Evolutionary conservation across 208 protist genomes (phyloP), one percentile per base, ranked within the genome.

Genomic region (Crithidia bombi): DNA sequence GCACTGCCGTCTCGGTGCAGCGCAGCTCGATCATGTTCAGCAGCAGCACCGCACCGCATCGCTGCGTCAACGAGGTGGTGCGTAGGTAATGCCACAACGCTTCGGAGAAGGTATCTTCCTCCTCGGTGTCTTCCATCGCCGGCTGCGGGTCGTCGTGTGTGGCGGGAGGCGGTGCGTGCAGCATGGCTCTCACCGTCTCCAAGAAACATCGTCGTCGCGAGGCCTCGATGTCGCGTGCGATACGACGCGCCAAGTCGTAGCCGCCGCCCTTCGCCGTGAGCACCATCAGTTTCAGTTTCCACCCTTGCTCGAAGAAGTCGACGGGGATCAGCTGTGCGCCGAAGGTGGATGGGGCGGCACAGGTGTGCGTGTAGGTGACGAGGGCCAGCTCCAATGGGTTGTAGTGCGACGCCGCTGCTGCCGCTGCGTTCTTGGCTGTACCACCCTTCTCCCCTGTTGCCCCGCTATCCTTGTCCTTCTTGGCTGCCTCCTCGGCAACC

Each of bases 1-100:
- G 52, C 67, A 86, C 39, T 21, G 73, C 38, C 30, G 56, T 50
- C 39, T 78, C 73, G 17, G 75, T 82, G 51, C 80, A 86, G 14
- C 51, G 56, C 54, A 86, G 67, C 69, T 86, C 80, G 17, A 69
- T 67, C 19, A 72, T 76, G 63, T 86, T 86, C 30, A 86, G 71
- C 33, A 86, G 56, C 19, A 79, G 54, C 38, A 86, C 71, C 11
- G 75, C 30, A 1, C 80, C 79, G 21, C 69, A 71, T 2, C 68
- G 74, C 32, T 61, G 43, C 35, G 46, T 41, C 35, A 77, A 61
- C 39, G 69, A 59, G 35, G 61, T 67, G 33, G 26, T 46, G 30
- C 54, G 49, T 23, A 67, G 54, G 47, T 75, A 69, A n/a, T 47
- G 35, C 51, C 26, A 50, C 51, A 69, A 6, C 39, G 28, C 50